Evolutionary conservation across 257 asterid genomes (phyloP), one percentile per base, ranked within the genome.

Genomic region (Salvia hispanica): DNA sequence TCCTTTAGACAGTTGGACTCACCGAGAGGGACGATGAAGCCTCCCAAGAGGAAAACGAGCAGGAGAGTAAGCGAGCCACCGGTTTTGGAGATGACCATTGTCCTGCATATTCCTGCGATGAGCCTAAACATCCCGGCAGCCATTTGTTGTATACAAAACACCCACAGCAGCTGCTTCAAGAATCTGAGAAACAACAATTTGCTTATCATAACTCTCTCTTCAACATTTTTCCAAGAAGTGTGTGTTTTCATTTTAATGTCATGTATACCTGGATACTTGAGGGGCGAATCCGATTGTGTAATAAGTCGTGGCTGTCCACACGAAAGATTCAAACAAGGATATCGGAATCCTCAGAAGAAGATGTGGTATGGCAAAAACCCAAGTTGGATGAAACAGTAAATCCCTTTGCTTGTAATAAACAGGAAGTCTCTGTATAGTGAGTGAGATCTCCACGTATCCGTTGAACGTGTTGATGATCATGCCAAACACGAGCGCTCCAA

Each of bases 231-330:
- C 3, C 1, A 25, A 44, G 50, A 3, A 44, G 6, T 34, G 39
- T 34, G 39, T 34, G 39, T 4, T 43, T 18, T 18, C 21, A 18
- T 18, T 1, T 0, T 18, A 18, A 18, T 18, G 21, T 18, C 21
- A 18, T 13, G 18, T 2, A 44, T 63, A 87, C 95, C 95, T 88
- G 76, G 87, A 79, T 39, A 88, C 82, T 82, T 88, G 94, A 1
- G 91, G 96, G 69, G 96, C 91, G 21, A 81, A 88, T 34, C 94
- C 96, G 10, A 86, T 84, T 3, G 86, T 81, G 72, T 77, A 84
- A 47, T 88, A 88, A 31, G 91, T 81, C 31, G 73, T 73, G 37
- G 75, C 73, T 65, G 72, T 78, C 91, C 91, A 88, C 4, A 81
- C 85, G 15, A 75, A 39, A 6, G 94, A 67, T 71, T 88, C 94